Evolutionary conservation across 176 grass and related monocot genomes (phyloP).

Genomic region (Oryza glumipatula): DNA sequence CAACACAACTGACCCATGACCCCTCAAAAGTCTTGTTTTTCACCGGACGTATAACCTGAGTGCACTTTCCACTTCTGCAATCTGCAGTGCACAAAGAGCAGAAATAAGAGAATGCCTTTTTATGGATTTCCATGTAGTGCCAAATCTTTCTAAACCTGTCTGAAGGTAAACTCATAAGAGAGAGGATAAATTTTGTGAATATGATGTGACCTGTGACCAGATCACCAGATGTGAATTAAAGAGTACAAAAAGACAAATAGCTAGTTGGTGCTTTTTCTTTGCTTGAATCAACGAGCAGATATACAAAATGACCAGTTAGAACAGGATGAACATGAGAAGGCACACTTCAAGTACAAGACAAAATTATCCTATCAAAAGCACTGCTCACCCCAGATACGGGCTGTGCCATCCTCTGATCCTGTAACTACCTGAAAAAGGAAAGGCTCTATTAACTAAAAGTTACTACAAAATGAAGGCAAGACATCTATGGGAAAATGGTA

Average conservation of each 20-base stretch:
- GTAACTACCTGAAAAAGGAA: conserved; percentile 77
- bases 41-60: conserved; percentile 63
- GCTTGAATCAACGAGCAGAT: not conserved
- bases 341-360: not conserved
- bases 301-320: not conserved
- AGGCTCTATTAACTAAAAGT: not conserved
- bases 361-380: conserved; percentile 17
- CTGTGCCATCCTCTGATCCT: conserved; percentile 95
- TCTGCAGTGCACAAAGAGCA: conserved; percentile 52
- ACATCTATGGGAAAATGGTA: not conserved
- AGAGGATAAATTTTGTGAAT: not conserved
- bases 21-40: conserved; percentile 57
- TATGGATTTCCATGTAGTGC: not conserved
- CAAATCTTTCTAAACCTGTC: not conserved
- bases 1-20: conserved; percentile 80
- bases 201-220: conserved; percentile 1
- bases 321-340: conserved; percentile 23
- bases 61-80: conserved; percentile 82
- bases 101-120: not conserved
- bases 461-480: not conserved
- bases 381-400: conserved; percentile 88
- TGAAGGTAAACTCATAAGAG: not conserved
- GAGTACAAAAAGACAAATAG: conserved; percentile 13
- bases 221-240: not conserved
- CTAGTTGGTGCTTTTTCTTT: conserved; percentile 7